Base-by-base conservation (phyloP, 139 green algal species). In the Mesostigma viride region DNA sequence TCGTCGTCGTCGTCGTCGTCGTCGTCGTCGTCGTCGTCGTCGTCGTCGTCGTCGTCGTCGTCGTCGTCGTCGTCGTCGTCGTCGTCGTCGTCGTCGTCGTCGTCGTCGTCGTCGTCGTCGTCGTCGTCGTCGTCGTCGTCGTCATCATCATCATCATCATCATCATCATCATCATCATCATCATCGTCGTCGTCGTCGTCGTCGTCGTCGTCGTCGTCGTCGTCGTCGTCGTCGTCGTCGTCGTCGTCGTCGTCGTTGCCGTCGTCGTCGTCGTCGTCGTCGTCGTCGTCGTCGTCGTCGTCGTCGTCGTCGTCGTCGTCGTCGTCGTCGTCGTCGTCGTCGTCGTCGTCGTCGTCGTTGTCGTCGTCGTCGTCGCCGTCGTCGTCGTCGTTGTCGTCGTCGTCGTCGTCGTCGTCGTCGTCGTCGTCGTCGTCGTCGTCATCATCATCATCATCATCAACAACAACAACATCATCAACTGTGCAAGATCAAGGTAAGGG, bases 401-500 rank as follows among this genome's bases (percentile, higher is more conserved):
- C 45, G 22, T 56, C 45, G 22, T 56, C 45, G 22, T 56, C 45
- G 22, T 56, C 45, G 22, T 56, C 45, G 22, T 56, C 45, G n/a
- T n/a, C n/a, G n/a, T n/a, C n/a, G n/a, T n/a, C n/a, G n/a, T n/a
- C n/a, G n/a, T n/a, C n/a, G n/a, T n/a, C n/a, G 22, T 56, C 45
- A 56, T 56, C 45, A 56, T 56, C 45, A 56, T 56, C 45, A 56
- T 56, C 45, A 56, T 56, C 45, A 56, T 56, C 45, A 56, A 56
- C 45, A 56, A 24, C n/a, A n/a, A n/a, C n/a, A n/a, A n/a, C n/a
- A n/a, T n/a, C n/a, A n/a, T n/a, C n/a, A n/a, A n/a, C n/a, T n/a
- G n/a, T n/a, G n/a, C n/a, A n/a, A n/a, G n/a, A n/a, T n/a, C n/a
- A n/a, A n/a, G n/a, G n/a, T n/a, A n/a, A n/a, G n/a, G n/a, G n/a